Evolutionary conservation across 768 basidiomycete genomes (phyloP).

Genomic region (Rhizopogon salebrosus): DNA sequence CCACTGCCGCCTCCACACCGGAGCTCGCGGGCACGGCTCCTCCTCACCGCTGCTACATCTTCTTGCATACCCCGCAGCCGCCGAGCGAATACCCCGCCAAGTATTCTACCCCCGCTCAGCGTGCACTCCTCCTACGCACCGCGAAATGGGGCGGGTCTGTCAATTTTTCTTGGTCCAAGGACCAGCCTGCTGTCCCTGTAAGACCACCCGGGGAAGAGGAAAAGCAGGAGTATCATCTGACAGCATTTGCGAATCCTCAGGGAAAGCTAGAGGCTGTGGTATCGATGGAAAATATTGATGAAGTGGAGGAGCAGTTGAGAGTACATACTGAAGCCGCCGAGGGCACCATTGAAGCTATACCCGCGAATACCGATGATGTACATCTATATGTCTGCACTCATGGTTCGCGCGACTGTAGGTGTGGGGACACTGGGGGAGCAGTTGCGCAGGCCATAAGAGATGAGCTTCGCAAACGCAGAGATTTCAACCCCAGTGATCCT

Average conservation of each 20-base stretch:
- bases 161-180: slow-evolving; percentile 54
- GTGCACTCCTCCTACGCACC: slow-evolving; percentile 40
- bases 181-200: slow-evolving; percentile 12
- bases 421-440: slow-evolving; percentile 58
- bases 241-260: slow-evolving; percentile 45
- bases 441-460: slow-evolving; percentile 49
- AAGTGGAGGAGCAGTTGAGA: slow-evolving; percentile 31
- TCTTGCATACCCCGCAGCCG: slow-evolving; percentile 47
- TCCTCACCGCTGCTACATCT: slow-evolving; percentile 47
- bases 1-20: not conserved
- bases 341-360: slow-evolving; percentile 4
- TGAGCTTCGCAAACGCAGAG: slow-evolving; percentile 41
- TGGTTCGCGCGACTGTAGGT: slow-evolving; percentile 72
- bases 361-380: slow-evolving; percentile 19
- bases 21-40: slow-evolving; percentile 47
- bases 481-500: slow-evolving; percentile 19
- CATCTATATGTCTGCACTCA: slow-evolving; percentile 76
- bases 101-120: slow-evolving; percentile 43
- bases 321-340: slow-evolving; percentile 29
- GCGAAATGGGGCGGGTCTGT: slow-evolving; percentile 48
- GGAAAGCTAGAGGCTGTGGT: slow-evolving; percentile 45
- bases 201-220: slow-evolving; percentile 12
- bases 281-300: slow-evolving; percentile 44
- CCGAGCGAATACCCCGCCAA: slow-evolving; percentile 46
- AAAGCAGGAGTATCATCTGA: slow-evolving; percentile 31